These are phyloP conservation scores for Berberis vulgaris DNA, from an alignment of 164 flowering plant genomes.

Conservation along the genomic window DNA sequence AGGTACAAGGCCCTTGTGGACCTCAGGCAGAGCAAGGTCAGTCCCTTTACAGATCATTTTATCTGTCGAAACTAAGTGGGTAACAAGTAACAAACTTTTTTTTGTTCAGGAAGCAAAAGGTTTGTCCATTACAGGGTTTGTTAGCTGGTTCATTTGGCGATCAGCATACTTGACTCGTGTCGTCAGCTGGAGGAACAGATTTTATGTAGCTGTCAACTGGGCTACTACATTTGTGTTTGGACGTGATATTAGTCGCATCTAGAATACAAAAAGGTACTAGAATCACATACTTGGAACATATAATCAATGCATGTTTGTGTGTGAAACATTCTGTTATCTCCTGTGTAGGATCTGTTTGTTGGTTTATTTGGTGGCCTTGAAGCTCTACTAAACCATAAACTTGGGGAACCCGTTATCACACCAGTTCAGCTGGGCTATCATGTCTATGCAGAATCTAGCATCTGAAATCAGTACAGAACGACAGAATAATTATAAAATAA, in stretches of 20 bases:
- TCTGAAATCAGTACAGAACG: no score
- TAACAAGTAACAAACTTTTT: slow-evolving; percentile 1
- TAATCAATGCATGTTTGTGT: not conserved
- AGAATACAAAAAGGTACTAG: slow-evolving; percentile 7
- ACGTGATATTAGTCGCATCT: slow-evolving; percentile 90
- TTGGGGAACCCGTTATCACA: no score
- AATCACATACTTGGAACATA: not conserved
- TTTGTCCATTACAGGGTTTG: slow-evolving; percentile 64
- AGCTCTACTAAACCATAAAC: no score
- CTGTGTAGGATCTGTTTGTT: no score
- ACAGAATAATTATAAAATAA: no score
- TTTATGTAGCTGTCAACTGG: slow-evolving; percentile 92
- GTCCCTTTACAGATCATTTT: not conserved
- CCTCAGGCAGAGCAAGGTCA: slow-evolving; percentile 85
- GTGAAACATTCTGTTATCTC: no score
- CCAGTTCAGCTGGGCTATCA: no score
- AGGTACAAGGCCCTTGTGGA: slow-evolving; percentile 96
- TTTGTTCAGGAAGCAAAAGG: slow-evolving; percentile 69
- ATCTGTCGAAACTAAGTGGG: not conserved
- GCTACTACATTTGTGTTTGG: slow-evolving; percentile 81
- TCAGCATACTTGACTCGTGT: slow-evolving; percentile 93
- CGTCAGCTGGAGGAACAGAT: slow-evolving; percentile 94
- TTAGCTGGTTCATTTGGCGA: slow-evolving; percentile 90
- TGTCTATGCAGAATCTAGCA: no score
- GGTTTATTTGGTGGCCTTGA: no score